Evolutionary conservation across 805 yeast species (phyloP).

Genomic region (Teunomyces pallodes): DNA sequence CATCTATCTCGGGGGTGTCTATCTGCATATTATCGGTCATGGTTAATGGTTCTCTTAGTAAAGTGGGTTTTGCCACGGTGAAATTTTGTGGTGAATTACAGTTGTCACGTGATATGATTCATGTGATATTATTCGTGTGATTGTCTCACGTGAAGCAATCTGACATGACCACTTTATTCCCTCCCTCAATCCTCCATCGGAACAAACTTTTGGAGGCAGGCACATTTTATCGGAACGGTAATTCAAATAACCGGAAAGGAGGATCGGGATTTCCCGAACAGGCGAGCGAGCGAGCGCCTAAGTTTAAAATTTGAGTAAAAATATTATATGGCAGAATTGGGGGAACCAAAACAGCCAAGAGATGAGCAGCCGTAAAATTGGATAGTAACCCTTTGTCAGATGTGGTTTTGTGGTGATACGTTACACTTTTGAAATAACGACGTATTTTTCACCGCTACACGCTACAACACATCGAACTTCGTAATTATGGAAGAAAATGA

Average conservation of each 20-base stretch:
- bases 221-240: too few relatives aligned
- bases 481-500: background rate
- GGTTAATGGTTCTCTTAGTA: background rate
- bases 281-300: background rate
- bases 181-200: too few relatives aligned
- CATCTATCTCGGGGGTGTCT: slow-evolving; percentile 67
- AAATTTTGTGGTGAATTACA: background rate
- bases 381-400: too few relatives aligned
- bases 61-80: background rate
- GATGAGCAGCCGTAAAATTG: background rate
- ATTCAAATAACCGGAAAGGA: background rate
- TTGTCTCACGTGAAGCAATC: background rate
- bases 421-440: background rate
- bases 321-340: background rate
- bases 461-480: background rate
- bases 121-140: too few relatives aligned
- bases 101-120: background rate
- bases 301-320: background rate
- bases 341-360: background rate
- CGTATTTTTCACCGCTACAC: background rate
- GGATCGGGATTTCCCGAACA: background rate
- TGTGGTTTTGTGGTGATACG: background rate
- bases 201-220: too few relatives aligned
- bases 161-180: background rate
- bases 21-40: slow-evolving; percentile 39